Evolutionary conservation across 1,139 yeast genomes (phyloP), one percentile per base, ranked within the genome.

Genomic region (Candida anutae): DNA sequence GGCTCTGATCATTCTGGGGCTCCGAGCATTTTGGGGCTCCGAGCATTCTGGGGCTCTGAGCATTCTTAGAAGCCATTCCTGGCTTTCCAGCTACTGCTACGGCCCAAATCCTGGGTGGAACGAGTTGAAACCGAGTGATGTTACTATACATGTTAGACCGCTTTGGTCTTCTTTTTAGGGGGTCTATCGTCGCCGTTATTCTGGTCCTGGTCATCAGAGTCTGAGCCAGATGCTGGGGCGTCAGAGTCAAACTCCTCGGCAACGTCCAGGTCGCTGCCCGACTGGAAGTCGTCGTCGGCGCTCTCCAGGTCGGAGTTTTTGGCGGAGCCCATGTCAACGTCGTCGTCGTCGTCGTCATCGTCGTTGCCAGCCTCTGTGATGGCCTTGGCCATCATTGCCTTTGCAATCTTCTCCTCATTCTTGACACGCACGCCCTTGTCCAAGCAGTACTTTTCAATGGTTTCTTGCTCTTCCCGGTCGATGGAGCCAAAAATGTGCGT

Each of bases 191-290:
- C 73, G 26, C 48, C 67, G 11, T 58, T 66, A 25, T 57, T 69
- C 30, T 48, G 68, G 23, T 60, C 63, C 16, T n/a, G n/a, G n/a
- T 53, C 54, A 21, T 40, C 58, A 21, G 49, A 56, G 5, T 39
- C 59, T 6, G 58, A 48, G 16, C 55, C 67, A 12, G 71, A 54
- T 14, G 46, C 60, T 4, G 67, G 42, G 1, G 67, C 90, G 40
- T 82, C 85, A 6, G 90, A 81, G 48, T 85, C 94, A 43, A 68
- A 85, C 51, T 85, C 95, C 54, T 84, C 95, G 3, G 94, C 95
- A 26, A 79, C 82, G 40, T 83, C 94, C 9, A 72, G 65, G 20
- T 65, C 78, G 5, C 75, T 72, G 16, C 69, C 77, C 6, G 71
- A 73, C 17, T 75, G 67, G 53, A 77, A 78, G 42, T 74, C 87